Percentiles rank a stretch among this genome's conserved stretches.
Conservation (phyloP, 1,284 basidiomycete genomes). For the Anthracocystis setariae region DNA sequence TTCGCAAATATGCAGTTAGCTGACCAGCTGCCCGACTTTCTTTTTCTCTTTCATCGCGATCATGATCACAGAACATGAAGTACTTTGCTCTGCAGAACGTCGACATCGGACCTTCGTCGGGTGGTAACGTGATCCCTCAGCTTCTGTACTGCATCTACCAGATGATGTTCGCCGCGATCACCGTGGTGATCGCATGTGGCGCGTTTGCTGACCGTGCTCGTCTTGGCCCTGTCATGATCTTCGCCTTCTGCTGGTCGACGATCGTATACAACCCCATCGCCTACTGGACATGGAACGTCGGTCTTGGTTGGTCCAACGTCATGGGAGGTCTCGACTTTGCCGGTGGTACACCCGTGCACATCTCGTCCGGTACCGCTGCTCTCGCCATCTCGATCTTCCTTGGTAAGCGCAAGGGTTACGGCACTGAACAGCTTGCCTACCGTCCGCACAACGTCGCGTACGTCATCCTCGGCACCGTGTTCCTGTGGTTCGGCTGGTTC, state of each 20-base stretch:
- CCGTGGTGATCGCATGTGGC: conserved; percentile 79
- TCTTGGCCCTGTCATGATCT: conserved; percentile 85
- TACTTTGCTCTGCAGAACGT: conserved; percentile 88
- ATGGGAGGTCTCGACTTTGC: conserved; percentile 69
- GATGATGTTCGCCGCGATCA: conserved; percentile 82
- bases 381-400: conserved; percentile 68
- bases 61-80: conserved; percentile 69
- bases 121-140: conserved; percentile 73
- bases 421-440: conserved; percentile 68
- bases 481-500: conserved; percentile 69
- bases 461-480: conserved; percentile 69
- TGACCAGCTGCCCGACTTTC: background rate
- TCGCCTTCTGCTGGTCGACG: conserved; percentile 87
- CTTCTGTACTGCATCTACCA: conserved; percentile 89
- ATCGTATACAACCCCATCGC: conserved; percentile 77
- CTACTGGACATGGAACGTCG: conserved; percentile 66
- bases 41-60: background rate
- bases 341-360: conserved; percentile 69
- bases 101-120: conserved; percentile 76
- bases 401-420: conserved; percentile 69
- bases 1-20: background rate
- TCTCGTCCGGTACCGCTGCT: conserved; percentile 68
- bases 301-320: conserved; percentile 62
- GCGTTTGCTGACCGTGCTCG: conserved; percentile 91
- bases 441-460: conserved; percentile 67